Percentiles rank a stretch among this genome's conserved stretches.
Evolutionary conservation across 768 basidiomycete species (phyloP).

Genomic region (Cystoderma amianthinum): DNA sequence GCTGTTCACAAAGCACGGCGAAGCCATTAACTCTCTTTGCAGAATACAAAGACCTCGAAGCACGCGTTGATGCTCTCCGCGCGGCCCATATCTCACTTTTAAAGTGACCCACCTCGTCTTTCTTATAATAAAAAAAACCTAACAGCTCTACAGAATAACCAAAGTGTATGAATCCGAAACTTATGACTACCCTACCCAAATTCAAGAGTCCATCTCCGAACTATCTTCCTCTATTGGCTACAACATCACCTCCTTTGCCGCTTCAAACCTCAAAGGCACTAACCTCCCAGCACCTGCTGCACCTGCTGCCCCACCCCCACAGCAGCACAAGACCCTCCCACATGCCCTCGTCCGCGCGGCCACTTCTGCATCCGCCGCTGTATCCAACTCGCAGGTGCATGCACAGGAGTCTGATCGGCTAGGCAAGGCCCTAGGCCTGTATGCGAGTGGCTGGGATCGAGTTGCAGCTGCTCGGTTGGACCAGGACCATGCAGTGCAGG

Average conservation of each 20-base stretch:
- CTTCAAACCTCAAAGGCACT: constrained; percentile 83
- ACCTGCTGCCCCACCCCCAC: constrained; percentile 44
- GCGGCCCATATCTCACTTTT: constrained; percentile 69
- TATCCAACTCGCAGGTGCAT: constrained; percentile 35
- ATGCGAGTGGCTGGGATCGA: constrained; percentile 81
- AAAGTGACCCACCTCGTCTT: constrained; percentile 39
- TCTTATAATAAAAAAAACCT: too few species aligned
- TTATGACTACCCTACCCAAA: constrained; percentile 86
- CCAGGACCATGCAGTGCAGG: constrained; percentile 70
- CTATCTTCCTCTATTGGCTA: constrained; percentile 64
- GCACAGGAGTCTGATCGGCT: constrained; percentile 55
- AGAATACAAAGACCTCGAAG: constrained; percentile 97
- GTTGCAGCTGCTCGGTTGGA: constrained; percentile 68
- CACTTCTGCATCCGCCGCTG: constrained; percentile 42
- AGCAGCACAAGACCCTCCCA: constrained; percentile 92
- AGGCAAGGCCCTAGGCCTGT: constrained; percentile 69
- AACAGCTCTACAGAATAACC: constrained; percentile 68
- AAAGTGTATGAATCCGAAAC: constrained; percentile 85
- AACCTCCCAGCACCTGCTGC: constrained; percentile 68
- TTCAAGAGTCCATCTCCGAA: constrained; percentile 77
- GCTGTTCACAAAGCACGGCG: background rate
- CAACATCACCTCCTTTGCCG: constrained; percentile 78
- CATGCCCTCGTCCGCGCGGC: constrained; percentile 89
- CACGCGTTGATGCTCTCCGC: constrained; percentile 88
- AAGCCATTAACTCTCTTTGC: constrained; percentile 7